A percentile compares a stretch with the other conserved stretches of the same genome.
These are phyloP conservation scores for Sphenostylis stenocarpa DNA, from an alignment of 306 rosid genomes.

Conservation along the genomic window DNA sequence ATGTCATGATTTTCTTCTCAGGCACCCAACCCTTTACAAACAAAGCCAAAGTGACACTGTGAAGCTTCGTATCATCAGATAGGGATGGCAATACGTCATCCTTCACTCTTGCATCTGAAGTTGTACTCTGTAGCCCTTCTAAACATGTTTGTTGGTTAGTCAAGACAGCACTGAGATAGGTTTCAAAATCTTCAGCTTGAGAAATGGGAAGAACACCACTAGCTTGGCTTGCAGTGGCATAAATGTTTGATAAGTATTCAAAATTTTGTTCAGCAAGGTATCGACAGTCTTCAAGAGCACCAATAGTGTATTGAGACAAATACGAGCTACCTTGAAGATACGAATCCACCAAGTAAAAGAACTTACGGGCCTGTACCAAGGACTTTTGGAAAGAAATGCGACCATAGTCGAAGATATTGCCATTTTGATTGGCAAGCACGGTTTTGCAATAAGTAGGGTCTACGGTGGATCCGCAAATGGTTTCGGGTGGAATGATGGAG, in stretches of 20 bases:
- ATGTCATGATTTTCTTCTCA: constrained; percentile 32
- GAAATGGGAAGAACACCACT: constrained; percentile 37
- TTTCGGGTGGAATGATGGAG: constrained; percentile 29
- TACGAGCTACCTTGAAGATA: constrained; percentile 33
- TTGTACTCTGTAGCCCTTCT: constrained; percentile 56
- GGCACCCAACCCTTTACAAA: constrained; percentile 70
- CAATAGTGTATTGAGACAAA: constrained; percentile 47
- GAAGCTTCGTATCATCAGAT: constrained; percentile 59
- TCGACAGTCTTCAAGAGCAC: constrained; percentile 72
- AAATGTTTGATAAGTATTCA: constrained; percentile 48
- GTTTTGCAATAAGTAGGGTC: constrained; percentile 62
- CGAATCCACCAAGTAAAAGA: constrained; percentile 39
- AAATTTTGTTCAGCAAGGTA: constrained; percentile 52
- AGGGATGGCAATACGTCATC: constrained; percentile 42
- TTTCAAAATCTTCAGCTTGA: constrained; percentile 60
- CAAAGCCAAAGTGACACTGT: constrained; percentile 64
- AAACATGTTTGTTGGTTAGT: constrained; percentile 79
- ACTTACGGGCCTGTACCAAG: constrained; percentile 56
- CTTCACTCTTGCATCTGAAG: constrained; percentile 52
- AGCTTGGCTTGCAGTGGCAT: constrained; percentile 33
- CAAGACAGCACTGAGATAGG: constrained; percentile 61
- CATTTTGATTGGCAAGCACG: constrained; percentile 45
- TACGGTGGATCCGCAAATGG: constrained; percentile 51
- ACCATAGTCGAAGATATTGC: constrained; percentile 57
- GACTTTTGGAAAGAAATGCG: constrained; percentile 55